Conservation (phyloP, 495 filamentous ascomycete genomes). For the Lophium mytilinum region DNA sequence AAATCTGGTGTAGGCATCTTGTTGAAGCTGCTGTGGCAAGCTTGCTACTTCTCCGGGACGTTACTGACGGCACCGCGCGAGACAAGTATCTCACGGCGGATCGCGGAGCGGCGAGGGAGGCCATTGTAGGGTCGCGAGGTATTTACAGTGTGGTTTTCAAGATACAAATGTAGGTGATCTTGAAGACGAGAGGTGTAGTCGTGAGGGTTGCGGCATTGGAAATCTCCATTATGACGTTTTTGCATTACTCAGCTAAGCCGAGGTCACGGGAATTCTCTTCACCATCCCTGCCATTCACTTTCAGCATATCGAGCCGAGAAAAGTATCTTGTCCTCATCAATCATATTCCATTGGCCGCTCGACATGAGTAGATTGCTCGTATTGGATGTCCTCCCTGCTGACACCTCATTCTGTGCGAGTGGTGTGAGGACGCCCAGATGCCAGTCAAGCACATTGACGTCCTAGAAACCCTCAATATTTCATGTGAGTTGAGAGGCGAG, state of each 20-base stretch:
- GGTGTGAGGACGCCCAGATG: too few relatives aligned
- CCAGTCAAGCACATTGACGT: too few relatives aligned
- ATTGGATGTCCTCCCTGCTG: too few relatives aligned
- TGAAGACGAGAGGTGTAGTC: not conserved
- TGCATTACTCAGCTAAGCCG: not conserved
- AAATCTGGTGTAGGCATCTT: conserved; percentile 19
- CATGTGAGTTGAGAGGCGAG: too few relatives aligned
- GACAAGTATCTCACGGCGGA: conserved; percentile 9
- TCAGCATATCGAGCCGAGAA: too few relatives aligned
- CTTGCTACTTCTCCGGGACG: not conserved
- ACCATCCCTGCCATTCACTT: not conserved
- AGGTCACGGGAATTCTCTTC: not conserved
- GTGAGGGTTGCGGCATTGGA: not conserved
- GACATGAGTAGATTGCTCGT: too few relatives aligned
- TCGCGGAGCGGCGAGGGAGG: conserved; percentile 3
- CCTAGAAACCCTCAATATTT: too few relatives aligned
- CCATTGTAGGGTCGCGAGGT: not conserved
- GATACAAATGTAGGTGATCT: too few relatives aligned
- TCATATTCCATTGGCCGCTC: too few relatives aligned
- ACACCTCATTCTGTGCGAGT: too few relatives aligned
- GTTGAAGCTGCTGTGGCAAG: conserved; percentile 8
- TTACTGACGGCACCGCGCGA: not conserved
- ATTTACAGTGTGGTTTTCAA: not conserved
- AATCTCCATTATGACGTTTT: conserved; percentile 2
- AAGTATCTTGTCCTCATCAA: too few relatives aligned